phyloP scores from a whole-genome alignment of 805 yeast species.

The Komagataella mondaviorum region DNA sequence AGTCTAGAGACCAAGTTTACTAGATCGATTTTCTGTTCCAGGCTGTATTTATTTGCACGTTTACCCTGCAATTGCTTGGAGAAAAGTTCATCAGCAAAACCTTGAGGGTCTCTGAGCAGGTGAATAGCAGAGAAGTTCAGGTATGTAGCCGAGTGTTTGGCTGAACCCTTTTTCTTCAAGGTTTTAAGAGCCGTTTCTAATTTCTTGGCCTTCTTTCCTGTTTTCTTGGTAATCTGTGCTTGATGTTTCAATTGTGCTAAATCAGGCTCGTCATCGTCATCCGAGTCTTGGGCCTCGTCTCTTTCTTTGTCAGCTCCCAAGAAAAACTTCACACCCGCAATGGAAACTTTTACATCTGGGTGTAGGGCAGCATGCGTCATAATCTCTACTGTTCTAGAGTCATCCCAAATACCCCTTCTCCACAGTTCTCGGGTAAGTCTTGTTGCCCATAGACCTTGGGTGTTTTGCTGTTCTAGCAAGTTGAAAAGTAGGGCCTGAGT shows the following conservation, averaged over 20 bases:
- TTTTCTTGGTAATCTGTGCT: constrained; percentile 71
- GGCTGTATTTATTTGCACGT: constrained; percentile 52
- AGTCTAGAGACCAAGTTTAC: constrained; percentile 81
- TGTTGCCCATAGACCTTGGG: constrained; percentile 88
- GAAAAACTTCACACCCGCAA: constrained; percentile 85
- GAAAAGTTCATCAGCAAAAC: constrained; percentile 82
- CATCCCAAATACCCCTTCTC: constrained; percentile 99
- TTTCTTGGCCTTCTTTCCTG: constrained; percentile 68
- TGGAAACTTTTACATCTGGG: constrained; percentile 73
- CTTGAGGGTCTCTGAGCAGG: constrained; percentile 91
- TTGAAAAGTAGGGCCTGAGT: constrained; percentile 90
- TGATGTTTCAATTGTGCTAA: constrained; percentile 65
- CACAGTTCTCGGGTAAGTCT: constrained; percentile 89
- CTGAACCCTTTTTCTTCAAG: constrained; percentile 48
- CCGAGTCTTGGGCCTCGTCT: constrained; percentile 70
- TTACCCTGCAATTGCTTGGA: constrained; percentile 59
- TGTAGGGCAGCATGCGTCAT: constrained; percentile 94
- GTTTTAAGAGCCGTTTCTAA: constrained; percentile 61
- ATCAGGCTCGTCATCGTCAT: constrained; percentile 61
- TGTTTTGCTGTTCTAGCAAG: constrained; percentile 65
- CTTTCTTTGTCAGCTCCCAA: constrained; percentile 91
- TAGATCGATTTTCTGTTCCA: constrained; percentile 82
- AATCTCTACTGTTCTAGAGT: constrained; percentile 89
- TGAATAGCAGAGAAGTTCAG: constrained; percentile 93
- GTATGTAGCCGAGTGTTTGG: constrained; percentile 48